Base-by-base conservation (phyloP, 495 filamentous ascomycete genomes). In the Neurospora hispaniola region DNA sequence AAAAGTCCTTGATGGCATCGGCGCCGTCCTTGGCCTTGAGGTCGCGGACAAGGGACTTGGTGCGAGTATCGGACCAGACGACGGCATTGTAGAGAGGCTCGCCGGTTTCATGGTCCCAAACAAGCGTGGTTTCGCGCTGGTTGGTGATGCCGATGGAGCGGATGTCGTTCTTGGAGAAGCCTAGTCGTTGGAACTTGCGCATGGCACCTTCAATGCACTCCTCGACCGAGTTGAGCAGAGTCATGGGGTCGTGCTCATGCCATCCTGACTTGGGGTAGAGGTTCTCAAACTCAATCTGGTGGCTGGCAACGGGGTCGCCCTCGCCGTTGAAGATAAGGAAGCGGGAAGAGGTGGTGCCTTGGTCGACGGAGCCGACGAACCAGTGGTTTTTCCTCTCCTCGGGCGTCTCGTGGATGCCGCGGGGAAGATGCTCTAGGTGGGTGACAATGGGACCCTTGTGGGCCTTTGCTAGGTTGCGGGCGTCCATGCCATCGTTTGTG, bases 11-110 rank as follows among this genome's bases (percentile, higher is more conserved):
- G 40, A 97, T 84, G 16, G 88, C 85, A 46, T 94, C 90, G 42
- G 94, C 90, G 54, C 86, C 89, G 12, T 85, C 80, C 69, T 85
- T 84, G 2, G 78, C 82, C 86, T 92, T 97, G 74, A 95, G 83
- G 75, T 95, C 91, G n/a, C 93, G 90, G 14, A 96, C 94, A 69
- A 98, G 81, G 23, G 85, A 82, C 68, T 88, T 88, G 70, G 94
- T 97, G 71, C 94, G 87, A 11, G 94, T 97, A 77, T 98, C 94
- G 62, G 95, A 91, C 94, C 94, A 98, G 40, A 93, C 95, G 75
- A 98, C 91, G 73, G 95, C 94, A 78, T 96, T 94, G 81, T 93
- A 89, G 23, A 98, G 84, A 1, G 94, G 88, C 77, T 97, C 89
- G 73, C 95, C 95, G 5, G 94, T 96, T 70, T 89, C 86, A 78